These are phyloP conservation scores for Bruguiera gymnorhiza DNA, from an alignment of 345 rosid species.

Conservation along the genomic window DNA sequence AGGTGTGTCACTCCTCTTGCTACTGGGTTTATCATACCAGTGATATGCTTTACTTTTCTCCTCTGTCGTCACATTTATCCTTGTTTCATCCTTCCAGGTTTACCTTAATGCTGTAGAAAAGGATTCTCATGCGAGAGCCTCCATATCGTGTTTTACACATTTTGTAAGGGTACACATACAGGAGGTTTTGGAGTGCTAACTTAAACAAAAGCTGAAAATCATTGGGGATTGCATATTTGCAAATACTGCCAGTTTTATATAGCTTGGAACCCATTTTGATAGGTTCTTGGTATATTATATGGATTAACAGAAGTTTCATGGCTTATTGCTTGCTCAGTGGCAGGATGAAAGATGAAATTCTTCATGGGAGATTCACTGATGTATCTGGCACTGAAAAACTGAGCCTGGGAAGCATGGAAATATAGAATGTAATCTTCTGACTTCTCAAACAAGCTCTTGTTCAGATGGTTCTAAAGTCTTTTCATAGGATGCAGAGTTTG, in stretches of 20 bases:
- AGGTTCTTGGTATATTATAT: not conserved
- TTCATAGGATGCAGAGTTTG: conserved; percentile 28
- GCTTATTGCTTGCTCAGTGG: conserved; percentile 9
- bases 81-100: not conserved
- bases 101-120: not conserved
- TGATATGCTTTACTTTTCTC: not conserved
- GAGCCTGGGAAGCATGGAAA: conserved; percentile 26
- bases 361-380: conserved; percentile 24
- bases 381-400: conserved; percentile 30
- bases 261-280: not conserved
- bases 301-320: not conserved
- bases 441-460: conserved; percentile 27
- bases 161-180: too few relatives aligned
- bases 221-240: not conserved
- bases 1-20: not conserved
- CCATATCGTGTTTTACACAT: not conserved
- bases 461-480: conserved; percentile 26
- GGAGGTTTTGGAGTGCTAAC: too few relatives aligned
- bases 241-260: not conserved
- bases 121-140: not conserved
- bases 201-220: not conserved
- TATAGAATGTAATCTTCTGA: conserved; percentile 40
- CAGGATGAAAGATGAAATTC: conserved; percentile 42
- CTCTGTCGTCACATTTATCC: not conserved
- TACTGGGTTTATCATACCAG: not conserved